These are phyloP conservation scores for Alternaria rosae DNA, from an alignment of 2,329 filamentous ascomycete species.

Conservation along the genomic window DNA sequence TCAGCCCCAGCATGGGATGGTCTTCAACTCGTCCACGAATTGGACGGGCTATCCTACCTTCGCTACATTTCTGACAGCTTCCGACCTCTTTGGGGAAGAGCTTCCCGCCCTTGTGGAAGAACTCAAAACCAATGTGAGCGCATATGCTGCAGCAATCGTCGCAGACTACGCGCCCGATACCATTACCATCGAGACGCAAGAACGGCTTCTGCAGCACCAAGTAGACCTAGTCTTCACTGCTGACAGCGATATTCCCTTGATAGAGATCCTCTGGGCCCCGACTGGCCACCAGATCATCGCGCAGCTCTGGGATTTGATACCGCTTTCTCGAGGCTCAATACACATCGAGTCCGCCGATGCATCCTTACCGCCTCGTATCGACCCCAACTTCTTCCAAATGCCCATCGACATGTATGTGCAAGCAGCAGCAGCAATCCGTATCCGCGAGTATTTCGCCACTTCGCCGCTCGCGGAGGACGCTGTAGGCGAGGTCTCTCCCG, in stretches of 20 bases:
- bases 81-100: constrained; percentile 45
- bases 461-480: constrained; percentile 33
- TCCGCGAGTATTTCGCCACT: constrained; percentile 41
- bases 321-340: constrained; percentile 46
- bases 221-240: constrained; percentile 57
- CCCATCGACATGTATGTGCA: constrained; percentile 49
- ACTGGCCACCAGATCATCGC: constrained; percentile 39
- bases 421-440: constrained; percentile 41
- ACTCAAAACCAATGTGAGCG: constrained; percentile 34
- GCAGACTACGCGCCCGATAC: constrained; percentile 25
- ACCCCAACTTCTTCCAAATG: constrained; percentile 54
- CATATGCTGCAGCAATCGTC: constrained; percentile 37
- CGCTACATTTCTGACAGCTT: constrained; percentile 46
- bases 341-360: constrained; percentile 44
- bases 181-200: constrained; percentile 43
- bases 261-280: constrained; percentile 56
- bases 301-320: constrained; percentile 51
- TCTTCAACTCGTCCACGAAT: constrained; percentile 37
- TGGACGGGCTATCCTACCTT: constrained; percentile 51
- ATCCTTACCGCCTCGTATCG: constrained; percentile 47
- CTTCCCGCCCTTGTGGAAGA: constrained; percentile 31
- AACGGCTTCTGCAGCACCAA: constrained; percentile 55
- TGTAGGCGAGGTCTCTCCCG: constrained; percentile 29
- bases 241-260: constrained; percentile 53
- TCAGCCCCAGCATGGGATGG: constrained; percentile 39